Conservation (phyloP, 352 stramenopile species). For the Lagenidium sp. region DNA sequence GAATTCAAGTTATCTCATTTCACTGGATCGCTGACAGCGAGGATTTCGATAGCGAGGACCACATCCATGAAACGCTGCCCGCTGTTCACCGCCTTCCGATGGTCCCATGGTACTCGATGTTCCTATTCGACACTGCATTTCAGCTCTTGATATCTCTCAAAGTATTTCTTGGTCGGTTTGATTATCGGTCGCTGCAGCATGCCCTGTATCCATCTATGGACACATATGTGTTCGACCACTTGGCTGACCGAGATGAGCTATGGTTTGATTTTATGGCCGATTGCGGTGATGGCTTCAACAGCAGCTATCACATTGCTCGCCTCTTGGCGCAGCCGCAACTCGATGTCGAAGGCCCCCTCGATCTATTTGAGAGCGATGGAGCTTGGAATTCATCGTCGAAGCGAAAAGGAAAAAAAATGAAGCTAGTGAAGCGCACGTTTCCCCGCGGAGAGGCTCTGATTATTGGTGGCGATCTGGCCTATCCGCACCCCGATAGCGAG, state of each 20-base stretch:
- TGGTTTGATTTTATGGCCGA: constrained; percentile 94
- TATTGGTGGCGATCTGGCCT: constrained; percentile 90
- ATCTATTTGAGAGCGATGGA: not conserved
- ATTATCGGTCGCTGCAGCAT: constrained; percentile 88
- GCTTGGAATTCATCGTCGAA: constrained; percentile 11
- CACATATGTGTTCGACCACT: constrained; percentile 79
- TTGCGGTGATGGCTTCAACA: constrained; percentile 91
- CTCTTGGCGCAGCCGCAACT: constrained; percentile 86
- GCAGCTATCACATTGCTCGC: constrained; percentile 88
- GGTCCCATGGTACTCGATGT: constrained; percentile 93
- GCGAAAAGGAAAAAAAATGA: constrained; percentile 18
- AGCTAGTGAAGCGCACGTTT: constrained; percentile 33
- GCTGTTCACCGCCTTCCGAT: constrained; percentile 79
- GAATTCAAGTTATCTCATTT: constrained; percentile 73
- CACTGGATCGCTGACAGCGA: constrained; percentile 55
- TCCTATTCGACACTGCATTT: constrained; percentile 88
- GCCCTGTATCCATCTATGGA: constrained; percentile 65
- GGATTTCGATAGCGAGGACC: constrained; percentile 34
- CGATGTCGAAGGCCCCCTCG: constrained; percentile 33
- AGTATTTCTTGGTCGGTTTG: constrained; percentile 88
- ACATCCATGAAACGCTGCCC: constrained; percentile 49
- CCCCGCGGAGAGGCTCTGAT: constrained; percentile 84
- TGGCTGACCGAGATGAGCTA: constrained; percentile 65
- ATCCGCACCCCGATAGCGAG: constrained; percentile 81
- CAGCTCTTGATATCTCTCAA: constrained; percentile 90